phyloP scores from a whole-genome alignment of 768 basidiomycete species.

The Rickenella mellea region DNA sequence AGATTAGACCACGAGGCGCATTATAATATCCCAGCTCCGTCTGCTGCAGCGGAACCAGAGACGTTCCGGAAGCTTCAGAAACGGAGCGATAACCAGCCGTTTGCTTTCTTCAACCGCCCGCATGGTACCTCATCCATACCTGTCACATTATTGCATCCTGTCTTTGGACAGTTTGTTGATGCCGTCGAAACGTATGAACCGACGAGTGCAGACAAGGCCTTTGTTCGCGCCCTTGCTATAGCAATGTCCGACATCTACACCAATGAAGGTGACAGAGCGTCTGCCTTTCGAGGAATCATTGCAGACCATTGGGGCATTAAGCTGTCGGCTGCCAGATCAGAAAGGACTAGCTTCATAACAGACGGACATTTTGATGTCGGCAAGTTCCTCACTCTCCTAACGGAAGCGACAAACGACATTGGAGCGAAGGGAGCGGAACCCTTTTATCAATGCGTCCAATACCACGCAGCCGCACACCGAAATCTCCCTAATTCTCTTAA shows the following conservation, averaged over 20 bases:
- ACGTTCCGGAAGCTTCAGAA: too few relatives aligned
- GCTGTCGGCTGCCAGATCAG: background rate
- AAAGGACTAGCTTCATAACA: constrained; percentile 6
- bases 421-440: constrained; percentile 14
- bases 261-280: constrained; percentile 8
- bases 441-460: constrained; percentile 13
- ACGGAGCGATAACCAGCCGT: too few relatives aligned
- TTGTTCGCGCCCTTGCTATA: constrained; percentile 9
- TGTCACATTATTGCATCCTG: too few relatives aligned
- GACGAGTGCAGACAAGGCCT: constrained; percentile 14
- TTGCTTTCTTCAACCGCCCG: too few relatives aligned
- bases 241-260: constrained; percentile 15
- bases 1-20: too few relatives aligned
- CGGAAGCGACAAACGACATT: constrained; percentile 15
- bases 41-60: too few relatives aligned
- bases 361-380: constrained; percentile 12
- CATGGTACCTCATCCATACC: too few relatives aligned
- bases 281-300: constrained; percentile 6
- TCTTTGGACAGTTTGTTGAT: constrained; percentile 18
- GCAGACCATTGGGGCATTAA: constrained; percentile 5
- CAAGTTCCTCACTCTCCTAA: constrained; percentile 11
- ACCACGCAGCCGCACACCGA: too few relatives aligned
- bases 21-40: too few relatives aligned
- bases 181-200: constrained; percentile 14
- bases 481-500: too few relatives aligned